phyloP scores from a whole-genome alignment of 805 yeast species.

The Brettanomyces anomalus region DNA sequence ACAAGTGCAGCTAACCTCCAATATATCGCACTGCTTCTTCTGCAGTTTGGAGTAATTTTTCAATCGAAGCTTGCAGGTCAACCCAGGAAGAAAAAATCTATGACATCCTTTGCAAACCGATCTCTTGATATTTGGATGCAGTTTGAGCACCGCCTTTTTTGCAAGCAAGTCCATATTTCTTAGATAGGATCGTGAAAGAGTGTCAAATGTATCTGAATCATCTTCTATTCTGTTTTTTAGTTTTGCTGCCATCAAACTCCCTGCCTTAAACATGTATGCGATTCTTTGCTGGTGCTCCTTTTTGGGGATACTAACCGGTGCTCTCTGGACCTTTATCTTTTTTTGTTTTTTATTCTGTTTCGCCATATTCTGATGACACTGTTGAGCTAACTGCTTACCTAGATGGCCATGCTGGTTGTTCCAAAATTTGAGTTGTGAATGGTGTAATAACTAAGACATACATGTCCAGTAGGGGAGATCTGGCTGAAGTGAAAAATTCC shows the following conservation, averaged over 20 bases:
- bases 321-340: constrained; percentile 8
- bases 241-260: constrained; percentile 29
- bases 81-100: constrained; percentile 40
- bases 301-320: constrained; percentile 37
- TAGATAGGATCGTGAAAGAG: constrained; percentile 48
- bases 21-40: constrained; percentile 32
- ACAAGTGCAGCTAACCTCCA: constrained; percentile 47
- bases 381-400: not conserved
- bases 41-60: constrained; percentile 32
- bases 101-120: constrained; percentile 61
- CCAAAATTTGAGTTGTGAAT: no score
- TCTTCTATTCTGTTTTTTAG: not conserved
- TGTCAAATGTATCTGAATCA: constrained; percentile 17
- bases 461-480: no score
- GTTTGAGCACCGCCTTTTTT: constrained; percentile 55
- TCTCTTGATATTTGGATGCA: constrained; percentile 60
- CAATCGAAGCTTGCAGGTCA: constrained; percentile 29
- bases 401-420: no score
- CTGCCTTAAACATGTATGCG: constrained; percentile 50
- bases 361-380: not conserved
- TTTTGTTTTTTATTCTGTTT: not conserved
- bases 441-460: no score
- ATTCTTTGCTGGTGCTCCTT: constrained; percentile 53
- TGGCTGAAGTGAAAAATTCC: no score
- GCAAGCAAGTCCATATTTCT: constrained; percentile 51